Base-by-base conservation (phyloP, 129 eudicot genomes). In the Tanacetum coccineum region DNA sequence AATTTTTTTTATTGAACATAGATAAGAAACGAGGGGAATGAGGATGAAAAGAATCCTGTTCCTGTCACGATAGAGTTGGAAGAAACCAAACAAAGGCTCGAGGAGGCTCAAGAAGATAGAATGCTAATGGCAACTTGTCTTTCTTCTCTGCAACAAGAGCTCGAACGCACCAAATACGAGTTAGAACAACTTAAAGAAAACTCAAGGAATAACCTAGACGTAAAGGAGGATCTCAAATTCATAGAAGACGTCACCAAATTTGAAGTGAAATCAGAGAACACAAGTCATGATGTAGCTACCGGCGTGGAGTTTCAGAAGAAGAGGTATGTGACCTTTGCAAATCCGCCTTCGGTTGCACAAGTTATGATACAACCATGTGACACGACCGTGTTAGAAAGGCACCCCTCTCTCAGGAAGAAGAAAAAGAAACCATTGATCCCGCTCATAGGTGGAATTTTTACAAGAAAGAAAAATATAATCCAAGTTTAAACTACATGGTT, bases 381-480 rank as follows among this genome's bases (percentile, higher is more conserved):
- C 11, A 76, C 64, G 47, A 65, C 62, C 1, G 72, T 77, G 45
- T 68, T 87, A 13, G 83, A 87, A 72, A 79, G 92, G 68, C 83
- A 87, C 25, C 81, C 92, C 53, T 91, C 97, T 22, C 59, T 85
- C 1, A 83, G 74, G 65, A 87, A 84, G 84, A 87, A 79, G 87
- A 87, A 91, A n/a, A 91, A 81, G 84, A 84, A 85, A 81, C 77
- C 77, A 6, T 8, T 91, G 52, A 74, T 85, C n/a, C 93, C 96
- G 0, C 67, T 91, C 4, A 79, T 87, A 40, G 87, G 95, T 25
- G 97, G 96, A 49, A 56, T 91, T 20, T 87, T 91, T 62, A 70
- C 78, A 0, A 70, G 76, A 78, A 87, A 85, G 83, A 91, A 81
- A 77, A 79, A 81, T 46, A 22, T 68, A 39, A 61, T 75, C 59